A percentile compares a stretch with the other conserved stretches of the same genome.
Conservation (phyloP, 164 flowering plant genomes). For the Chloranthus sessilifolius region DNA sequence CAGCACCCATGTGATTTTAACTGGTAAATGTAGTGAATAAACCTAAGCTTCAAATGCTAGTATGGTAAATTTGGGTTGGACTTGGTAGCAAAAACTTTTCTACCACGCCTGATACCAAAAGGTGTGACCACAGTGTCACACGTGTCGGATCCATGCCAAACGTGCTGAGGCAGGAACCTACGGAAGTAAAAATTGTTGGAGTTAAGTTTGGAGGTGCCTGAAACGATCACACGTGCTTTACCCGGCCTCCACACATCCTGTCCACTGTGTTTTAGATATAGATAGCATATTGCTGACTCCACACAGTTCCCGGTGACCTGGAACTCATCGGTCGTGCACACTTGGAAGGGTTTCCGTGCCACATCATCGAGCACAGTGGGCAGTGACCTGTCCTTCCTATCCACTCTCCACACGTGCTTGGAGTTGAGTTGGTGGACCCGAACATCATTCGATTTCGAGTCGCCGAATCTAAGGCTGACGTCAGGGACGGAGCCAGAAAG, state of each 20-base stretch:
- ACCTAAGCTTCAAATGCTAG: no score
- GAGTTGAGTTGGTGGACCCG: conserved; percentile 41
- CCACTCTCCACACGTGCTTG: conserved; percentile 38
- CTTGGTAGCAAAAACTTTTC: conserved; percentile 34
- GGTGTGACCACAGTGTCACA: conserved; percentile 55
- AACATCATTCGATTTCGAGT: conserved; percentile 38
- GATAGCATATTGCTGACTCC: conserved; percentile 49
- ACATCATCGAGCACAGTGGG: conserved; percentile 27
- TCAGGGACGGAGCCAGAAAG: conserved; percentile 43
- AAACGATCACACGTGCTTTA: conserved; percentile 35
- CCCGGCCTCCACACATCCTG: conserved; percentile 64
- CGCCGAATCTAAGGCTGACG: conserved; percentile 59
- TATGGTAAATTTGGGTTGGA: background rate
- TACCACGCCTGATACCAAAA: conserved; percentile 44
- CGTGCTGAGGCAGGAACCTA: conserved; percentile 43
- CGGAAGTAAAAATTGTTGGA: conserved; percentile 50
- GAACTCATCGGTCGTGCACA: conserved; percentile 51
- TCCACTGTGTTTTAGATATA: conserved; percentile 47
- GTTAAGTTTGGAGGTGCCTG: conserved; percentile 23
- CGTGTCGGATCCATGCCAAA: conserved; percentile 56
- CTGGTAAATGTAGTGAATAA: no score
- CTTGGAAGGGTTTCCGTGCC: conserved; percentile 44
- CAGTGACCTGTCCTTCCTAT: conserved; percentile 17
- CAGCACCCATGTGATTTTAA: no score
- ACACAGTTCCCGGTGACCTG: conserved; percentile 43